Evolutionary conservation across 208 protist species (phyloP).

Genomic region (Trypanosoma rangeli): DNA sequence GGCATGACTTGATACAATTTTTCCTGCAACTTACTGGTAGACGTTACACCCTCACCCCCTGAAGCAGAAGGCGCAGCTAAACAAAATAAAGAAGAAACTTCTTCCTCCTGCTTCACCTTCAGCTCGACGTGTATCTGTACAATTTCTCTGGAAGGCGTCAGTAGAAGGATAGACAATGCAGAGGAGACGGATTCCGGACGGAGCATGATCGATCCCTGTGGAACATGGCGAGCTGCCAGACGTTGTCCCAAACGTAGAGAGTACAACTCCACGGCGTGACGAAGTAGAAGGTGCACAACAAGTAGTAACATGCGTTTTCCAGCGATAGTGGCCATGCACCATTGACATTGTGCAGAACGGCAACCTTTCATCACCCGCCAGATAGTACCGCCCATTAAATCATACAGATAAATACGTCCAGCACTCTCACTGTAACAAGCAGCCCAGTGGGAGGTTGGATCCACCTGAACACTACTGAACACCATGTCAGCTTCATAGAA

Average conservation of each 20-base stretch:
- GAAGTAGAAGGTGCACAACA: slow-evolving; percentile 72
- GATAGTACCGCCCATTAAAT: slow-evolving; percentile 48
- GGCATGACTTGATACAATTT: slow-evolving; percentile 6
- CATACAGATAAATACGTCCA: slow-evolving; percentile 72
- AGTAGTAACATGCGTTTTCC: slow-evolving; percentile 53
- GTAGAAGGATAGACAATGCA: slow-evolving; percentile 15
- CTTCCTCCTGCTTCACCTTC: slow-evolving; percentile 4
- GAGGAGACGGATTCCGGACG: slow-evolving; percentile 19
- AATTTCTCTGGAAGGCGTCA: slow-evolving; percentile 27
- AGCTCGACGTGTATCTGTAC: slow-evolving; percentile 24
- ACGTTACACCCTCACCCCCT: neutral
- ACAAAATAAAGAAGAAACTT: neutral
- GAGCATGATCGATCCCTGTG: slow-evolving; percentile 55
- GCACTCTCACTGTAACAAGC: slow-evolving; percentile 43
- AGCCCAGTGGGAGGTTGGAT: slow-evolving; percentile 69
- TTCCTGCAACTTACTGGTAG: neutral
- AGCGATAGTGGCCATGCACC: slow-evolving; percentile 39
- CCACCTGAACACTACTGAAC: slow-evolving; percentile 51
- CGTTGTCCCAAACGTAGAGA: slow-evolving; percentile 48
- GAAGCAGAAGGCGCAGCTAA: neutral
- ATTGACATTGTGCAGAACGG: slow-evolving; percentile 69
- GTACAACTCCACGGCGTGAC: slow-evolving; percentile 69
- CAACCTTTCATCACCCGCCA: slow-evolving; percentile 69
- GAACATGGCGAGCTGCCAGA: slow-evolving; percentile 62
- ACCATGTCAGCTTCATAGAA: slow-evolving; percentile 62